These are phyloP conservation scores for Mimosa pudica DNA, from an alignment of 306 rosid genomes.

Conservation along the genomic window DNA sequence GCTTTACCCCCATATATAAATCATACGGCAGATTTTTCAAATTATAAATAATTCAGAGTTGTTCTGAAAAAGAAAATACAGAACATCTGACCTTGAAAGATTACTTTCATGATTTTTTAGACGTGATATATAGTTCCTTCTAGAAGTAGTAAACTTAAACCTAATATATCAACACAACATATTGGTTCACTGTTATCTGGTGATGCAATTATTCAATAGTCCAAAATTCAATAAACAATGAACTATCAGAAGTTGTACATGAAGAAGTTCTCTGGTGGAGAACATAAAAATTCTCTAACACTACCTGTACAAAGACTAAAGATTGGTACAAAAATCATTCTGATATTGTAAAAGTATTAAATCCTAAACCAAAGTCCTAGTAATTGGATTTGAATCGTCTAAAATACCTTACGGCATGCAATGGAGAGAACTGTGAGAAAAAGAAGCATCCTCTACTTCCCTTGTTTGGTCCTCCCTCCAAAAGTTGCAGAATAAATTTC, in stretches of 20 bases:
- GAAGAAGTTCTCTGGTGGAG: conserved; percentile 31
- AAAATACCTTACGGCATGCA: not conserved
- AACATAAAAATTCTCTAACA: conserved; percentile 40
- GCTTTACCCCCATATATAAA: not conserved
- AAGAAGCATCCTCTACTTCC: not conserved
- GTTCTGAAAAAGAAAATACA: not conserved
- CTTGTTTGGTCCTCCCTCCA: not conserved
- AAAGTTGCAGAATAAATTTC: not conserved
- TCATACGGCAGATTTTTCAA: not conserved
- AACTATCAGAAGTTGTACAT: not conserved
- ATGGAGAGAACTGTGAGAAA: not conserved
- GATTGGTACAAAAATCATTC: conserved; percentile 30
- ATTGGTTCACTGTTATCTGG: not conserved
- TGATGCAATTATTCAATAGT: not conserved
- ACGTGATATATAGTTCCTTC: not conserved
- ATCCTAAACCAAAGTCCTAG: conserved; percentile 35
- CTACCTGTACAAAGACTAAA: conserved; percentile 45
- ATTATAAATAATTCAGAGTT: not conserved
- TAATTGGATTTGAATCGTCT: not conserved
- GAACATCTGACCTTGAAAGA: not conserved
- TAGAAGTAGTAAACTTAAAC: not conserved
- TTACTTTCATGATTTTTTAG: not conserved
- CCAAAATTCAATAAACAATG: not conserved
- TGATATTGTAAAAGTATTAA: conserved; percentile 11
- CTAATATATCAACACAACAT: not conserved